These are phyloP conservation scores for Suillus discolor DNA, from an alignment of 768 basidiomycete species.

Conservation along the genomic window DNA sequence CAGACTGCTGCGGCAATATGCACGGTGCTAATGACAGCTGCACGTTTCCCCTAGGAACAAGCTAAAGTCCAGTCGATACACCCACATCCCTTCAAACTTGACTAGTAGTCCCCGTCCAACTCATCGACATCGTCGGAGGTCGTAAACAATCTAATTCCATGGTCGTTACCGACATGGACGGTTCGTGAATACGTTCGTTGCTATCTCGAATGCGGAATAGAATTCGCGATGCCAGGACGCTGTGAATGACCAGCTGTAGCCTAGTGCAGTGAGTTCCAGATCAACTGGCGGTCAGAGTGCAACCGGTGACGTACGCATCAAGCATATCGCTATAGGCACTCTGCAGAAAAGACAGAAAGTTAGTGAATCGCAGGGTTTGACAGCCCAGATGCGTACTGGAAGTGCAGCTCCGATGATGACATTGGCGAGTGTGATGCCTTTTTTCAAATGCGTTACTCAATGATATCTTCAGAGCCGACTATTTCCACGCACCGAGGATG, in stretches of 20 bases:
- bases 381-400: conserved; percentile 7
- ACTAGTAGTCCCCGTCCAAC: background rate
- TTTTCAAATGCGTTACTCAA: background rate
- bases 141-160: background rate
- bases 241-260: conserved; percentile 26
- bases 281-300: background rate
- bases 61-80: too few relatives aligned
- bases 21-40: too few relatives aligned
- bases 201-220: conserved; percentile 29
- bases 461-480: background rate
- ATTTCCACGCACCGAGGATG: conserved; percentile 16
- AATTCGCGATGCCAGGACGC: conserved; percentile 29
- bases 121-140: background rate
- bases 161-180: background rate
- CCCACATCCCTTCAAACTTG: background rate
- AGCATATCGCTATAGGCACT: background rate
- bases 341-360: background rate
- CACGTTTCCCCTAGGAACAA: too few relatives aligned
- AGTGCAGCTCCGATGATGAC: conserved; percentile 10
- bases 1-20: too few relatives aligned
- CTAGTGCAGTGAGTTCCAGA: background rate
- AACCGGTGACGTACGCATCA: background rate
- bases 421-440: conserved; percentile 21
- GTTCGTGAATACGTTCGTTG: conserved; percentile 9
- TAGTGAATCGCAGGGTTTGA: background rate